A percentile compares a stretch with the other conserved stretches of the same genome.
phyloP scores from a whole-genome alignment of 257 asterid species.

The Penstemon barbatus region DNA sequence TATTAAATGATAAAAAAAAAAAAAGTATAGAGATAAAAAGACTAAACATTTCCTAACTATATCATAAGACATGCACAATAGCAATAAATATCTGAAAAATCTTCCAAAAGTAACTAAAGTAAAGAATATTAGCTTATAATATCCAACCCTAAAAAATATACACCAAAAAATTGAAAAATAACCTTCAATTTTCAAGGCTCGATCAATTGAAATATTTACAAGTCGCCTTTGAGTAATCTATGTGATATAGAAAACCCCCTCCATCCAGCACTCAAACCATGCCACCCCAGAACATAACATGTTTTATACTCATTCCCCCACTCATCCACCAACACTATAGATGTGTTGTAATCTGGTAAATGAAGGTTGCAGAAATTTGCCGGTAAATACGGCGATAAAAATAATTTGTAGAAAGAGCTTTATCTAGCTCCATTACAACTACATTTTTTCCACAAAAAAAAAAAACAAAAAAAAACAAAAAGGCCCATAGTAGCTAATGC shows the following conservation, averaged over 20 bases:
- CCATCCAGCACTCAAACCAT: slow-evolving; percentile 96
- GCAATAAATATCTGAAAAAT: not conserved
- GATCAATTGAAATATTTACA: slow-evolving; percentile 64
- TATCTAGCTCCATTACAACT: no score
- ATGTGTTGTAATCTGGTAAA: slow-evolving; percentile 62
- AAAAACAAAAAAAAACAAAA: no score
- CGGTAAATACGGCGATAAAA: slow-evolving; percentile 67
- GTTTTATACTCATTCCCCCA: slow-evolving; percentile 81
- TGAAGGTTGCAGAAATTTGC: slow-evolving; percentile 51
- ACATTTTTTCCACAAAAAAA: no score
- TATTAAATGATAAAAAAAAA: no score
- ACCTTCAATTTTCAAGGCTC: slow-evolving; percentile 87
- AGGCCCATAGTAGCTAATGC: no score
- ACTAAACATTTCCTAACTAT: no score
- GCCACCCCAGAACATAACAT: slow-evolving; percentile 61
- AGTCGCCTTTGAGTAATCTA: slow-evolving; percentile 72
- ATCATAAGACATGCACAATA: not conserved
- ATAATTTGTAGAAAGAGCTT: slow-evolving; percentile 19
- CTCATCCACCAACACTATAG: slow-evolving; percentile 72
- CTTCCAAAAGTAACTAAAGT: not conserved
- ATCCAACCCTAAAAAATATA: not conserved
- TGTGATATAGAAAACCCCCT: slow-evolving; percentile 77
- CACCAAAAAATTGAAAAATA: slow-evolving; percentile 1
- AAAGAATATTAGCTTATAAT: not conserved
- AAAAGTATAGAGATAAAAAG: no score